Base-by-base conservation (phyloP, 148 eudicot genomes). In the Rhododendron mucronatum region DNA sequence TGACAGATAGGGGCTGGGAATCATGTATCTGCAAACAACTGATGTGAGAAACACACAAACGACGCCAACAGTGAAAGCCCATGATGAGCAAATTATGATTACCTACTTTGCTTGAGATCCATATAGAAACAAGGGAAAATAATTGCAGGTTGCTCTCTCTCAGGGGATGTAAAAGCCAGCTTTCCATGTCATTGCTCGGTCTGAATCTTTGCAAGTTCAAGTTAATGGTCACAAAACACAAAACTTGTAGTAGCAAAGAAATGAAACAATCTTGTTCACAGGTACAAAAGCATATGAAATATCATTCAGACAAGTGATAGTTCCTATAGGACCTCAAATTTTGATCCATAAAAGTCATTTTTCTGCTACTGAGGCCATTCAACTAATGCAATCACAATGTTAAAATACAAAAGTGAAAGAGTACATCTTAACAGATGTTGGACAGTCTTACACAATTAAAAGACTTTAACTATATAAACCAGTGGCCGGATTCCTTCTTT, bases 61-160 rank as follows among this genome's bases (percentile, higher is more conserved):
- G 15, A 63, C 33, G 21, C 63, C n/a, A 75, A 53, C 23, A 11
- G 26, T 37, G 41, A 28, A 76, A 47, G 21, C 30, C 59, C 45
- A 57, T 50, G 71, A 84, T 39, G 33, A 33, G 28, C 0, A 76
- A 83, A 78, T 15, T 59, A 2, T 8, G 44, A 48, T 26, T 35
- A 81, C 88, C 65, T 85, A 90, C 90, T 96, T 96, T 94, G 89
- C 92, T 92, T 65, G 98, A 89, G 82, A 95, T 93, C 99, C 98
- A 96, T 87, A 96, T 88, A 23, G 97, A 90, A 76, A 91, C 83
- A 84, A 96, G 93, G 61, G 95, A 91, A 91, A 96, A 94, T 41
- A 96, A 92, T 84, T 96, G 97, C 75, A 95, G 91, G 82, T 93
- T 95, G 86, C 94, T 90, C 89, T 90, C 92, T 45, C 85, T 85